Evolutionary conservation across 768 basidiomycete species (phyloP), one percentile per base, ranked within the genome.

Genomic region (Boletus barrowsii): DNA sequence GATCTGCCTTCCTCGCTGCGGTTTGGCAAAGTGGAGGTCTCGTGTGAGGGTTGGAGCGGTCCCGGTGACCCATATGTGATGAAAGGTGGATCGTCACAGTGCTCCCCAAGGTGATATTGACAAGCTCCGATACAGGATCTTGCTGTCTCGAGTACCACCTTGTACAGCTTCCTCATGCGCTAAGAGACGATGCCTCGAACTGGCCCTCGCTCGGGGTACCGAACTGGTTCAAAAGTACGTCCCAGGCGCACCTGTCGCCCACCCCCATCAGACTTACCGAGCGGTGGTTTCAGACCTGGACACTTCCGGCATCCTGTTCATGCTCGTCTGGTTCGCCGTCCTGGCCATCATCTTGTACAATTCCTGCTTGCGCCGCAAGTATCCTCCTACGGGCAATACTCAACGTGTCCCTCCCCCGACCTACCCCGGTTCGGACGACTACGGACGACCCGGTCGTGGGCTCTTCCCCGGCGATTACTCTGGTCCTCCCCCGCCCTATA

Each of bases 41-140:
- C 84, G 17, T 98, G 95, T 62, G 95, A 98, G 75, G 95, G 95
- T 22, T 98, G 89, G 88, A 83, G 80, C 37, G 74, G 78, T 32
- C 82, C 91, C 5, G 93, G 90, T 0, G 95, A 98, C 72, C 78
- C 83, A 2, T 83, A 86, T 68, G 90, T 98, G 14, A 70, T 96
- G 57, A 90, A 92, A 76, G 93, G 94, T 88, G 33, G 72, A 58
- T 58, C 47, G 29, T 39, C 41, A 42, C 22, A 36, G 37, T 15
- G 32, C 41, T 42, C 24, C 49, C 26, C 22, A 5, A 17, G 43
- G 14, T 20, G 8, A 37, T 18, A 22, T 45, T 48, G 11, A 55
- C 41, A 33, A 5, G 14, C 15, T 42, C 50, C 39, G 32, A 33
- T 46, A 24, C 54, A 93, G 93, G 88, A 17, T 94, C 93, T 15